Conservation (phyloP, 2,329 filamentous ascomycete genomes). For the Albifimbria verrucaria region DNA sequence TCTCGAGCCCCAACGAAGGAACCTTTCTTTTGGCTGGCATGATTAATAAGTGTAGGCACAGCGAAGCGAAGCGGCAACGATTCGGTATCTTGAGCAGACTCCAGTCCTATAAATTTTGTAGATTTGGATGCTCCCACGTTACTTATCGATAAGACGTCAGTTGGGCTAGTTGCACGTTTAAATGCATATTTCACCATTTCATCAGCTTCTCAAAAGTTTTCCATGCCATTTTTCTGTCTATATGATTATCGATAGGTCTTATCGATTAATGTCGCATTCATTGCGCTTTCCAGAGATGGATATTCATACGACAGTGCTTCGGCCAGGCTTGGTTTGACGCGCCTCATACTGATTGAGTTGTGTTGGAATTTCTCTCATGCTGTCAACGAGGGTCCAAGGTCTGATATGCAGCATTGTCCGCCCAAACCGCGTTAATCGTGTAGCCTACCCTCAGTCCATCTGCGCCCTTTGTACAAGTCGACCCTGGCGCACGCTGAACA, state of each 20-base stretch:
- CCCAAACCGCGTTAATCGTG: not conserved
- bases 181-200: not conserved
- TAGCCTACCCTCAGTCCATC: too few species aligned
- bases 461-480: not conserved
- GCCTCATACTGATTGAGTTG: too few species aligned
- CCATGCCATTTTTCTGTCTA: too few species aligned
- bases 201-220: not conserved
- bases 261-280: not conserved
- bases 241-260: not conserved
- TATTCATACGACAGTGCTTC: not conserved
- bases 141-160: slow-evolving; percentile 6
- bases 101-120: not conserved
- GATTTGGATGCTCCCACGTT: not conserved
- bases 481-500: too few species aligned
- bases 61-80: not conserved
- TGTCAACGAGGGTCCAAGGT: not conserved
- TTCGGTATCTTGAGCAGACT: not conserved
- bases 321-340: not conserved
- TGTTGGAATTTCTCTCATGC: not conserved
- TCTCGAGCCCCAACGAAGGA: slow-evolving; percentile 31
- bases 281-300: too few species aligned
- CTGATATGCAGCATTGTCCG: not conserved
- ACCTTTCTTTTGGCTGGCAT: slow-evolving; percentile 40
- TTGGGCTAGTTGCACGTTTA: not conserved
- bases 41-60: not conserved